phyloP scores from a whole-genome alignment of 768 basidiomycete genomes.

The Crucibulum laeve region DNA sequence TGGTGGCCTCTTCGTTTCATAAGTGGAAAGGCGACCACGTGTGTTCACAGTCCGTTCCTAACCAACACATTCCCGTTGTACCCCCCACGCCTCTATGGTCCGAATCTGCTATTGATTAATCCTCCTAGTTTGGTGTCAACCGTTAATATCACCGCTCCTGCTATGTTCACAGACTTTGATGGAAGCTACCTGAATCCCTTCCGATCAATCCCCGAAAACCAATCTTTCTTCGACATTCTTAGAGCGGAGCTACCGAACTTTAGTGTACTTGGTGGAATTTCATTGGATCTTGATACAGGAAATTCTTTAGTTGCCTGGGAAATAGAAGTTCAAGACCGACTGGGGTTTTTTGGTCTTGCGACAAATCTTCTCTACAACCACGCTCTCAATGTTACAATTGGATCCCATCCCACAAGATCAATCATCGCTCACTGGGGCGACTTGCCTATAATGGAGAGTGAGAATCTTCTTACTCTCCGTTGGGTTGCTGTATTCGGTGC shows the following conservation, averaged over 20 bases:
- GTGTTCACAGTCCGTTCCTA: background rate
- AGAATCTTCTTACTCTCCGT: background rate
- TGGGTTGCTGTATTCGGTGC: background rate
- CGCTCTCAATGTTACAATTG: background rate
- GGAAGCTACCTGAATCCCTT: slow-evolving; percentile 51
- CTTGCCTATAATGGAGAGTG: background rate
- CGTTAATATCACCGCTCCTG: too few relatives aligned
- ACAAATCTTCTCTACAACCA: background rate
- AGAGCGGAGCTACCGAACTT: background rate
- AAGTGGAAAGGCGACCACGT: background rate
- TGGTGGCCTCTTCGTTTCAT: slow-evolving; percentile 1
- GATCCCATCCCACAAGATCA: background rate
- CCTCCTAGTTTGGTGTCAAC: too few relatives aligned
- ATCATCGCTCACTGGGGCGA: background rate
- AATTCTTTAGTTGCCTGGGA: background rate
- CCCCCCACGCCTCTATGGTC: background rate
- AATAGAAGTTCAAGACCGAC: background rate
- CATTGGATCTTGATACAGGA: background rate
- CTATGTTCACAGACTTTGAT: too few relatives aligned
- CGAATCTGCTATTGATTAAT: too few relatives aligned
- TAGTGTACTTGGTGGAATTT: background rate
- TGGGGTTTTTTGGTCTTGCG: background rate
- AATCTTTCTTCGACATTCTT: background rate
- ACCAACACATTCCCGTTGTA: background rate
- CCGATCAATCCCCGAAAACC: background rate